Evolutionary conservation across 345 rosid species (phyloP), one percentile per base, ranked within the genome.

Genomic region (Corchorus olitorius): DNA sequence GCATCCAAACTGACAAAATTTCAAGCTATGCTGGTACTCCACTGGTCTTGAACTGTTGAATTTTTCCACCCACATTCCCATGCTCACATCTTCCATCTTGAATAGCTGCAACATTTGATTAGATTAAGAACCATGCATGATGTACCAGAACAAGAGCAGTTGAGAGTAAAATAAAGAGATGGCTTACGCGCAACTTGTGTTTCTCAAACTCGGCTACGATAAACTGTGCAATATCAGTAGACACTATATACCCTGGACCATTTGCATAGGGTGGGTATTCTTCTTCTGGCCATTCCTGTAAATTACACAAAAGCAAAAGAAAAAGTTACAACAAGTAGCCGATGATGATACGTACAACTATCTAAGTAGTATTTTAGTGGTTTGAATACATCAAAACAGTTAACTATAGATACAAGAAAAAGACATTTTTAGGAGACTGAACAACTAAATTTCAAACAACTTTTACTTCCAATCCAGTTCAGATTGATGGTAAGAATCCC

Each of bases 51-150:
- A 70, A 75, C 82, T 80, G 82, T 96, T 96, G 86, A 93, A 96
- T 81, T 89, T 86, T 88, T 92, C 94, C 75, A 96, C 97, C 99
- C 98, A 96, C 99, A 96, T 89, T 86, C 99, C 99, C 94, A 96
- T 88, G 65, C 99, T 96, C 80, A 96, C 98, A 76, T 96, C 99
- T 84, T 93, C 99, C 99, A 96, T 96, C 89, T 96, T 96, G 80
- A 93, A 93, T 77, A 96, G 76, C 99, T 96, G 89, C 83, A 81
- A 15, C 65, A 17, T n/a, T 70, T 72, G 27, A 15, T 4, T 4
- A 4, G 75, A n/a, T 65, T 65, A 50, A 65, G 17, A 20, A 46
- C 50, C 39, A 41, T 22, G 52, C 53, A 52, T 46, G 17, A 53
- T 13, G 4, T 16, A 1, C 27, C 39, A 43, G 4, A 46, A 8